Evolutionary conservation across 2,329 filamentous ascomycete species (phyloP), one percentile per base, ranked within the genome.

Genomic region (Botrytis fabae): DNA sequence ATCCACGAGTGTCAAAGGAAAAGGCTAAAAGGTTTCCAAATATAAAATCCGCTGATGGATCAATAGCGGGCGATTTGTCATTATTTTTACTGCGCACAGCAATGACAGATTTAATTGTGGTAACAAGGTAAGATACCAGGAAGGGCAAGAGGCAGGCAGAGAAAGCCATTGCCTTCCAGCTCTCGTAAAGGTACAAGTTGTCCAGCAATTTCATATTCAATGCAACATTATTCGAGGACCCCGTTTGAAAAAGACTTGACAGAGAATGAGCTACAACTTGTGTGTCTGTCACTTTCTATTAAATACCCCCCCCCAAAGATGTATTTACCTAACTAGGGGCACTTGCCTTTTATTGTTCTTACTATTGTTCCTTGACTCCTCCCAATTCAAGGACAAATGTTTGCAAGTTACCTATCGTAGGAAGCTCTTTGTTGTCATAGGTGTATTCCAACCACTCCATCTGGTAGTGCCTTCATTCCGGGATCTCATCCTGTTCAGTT

Each of bases 11-110:
- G 44, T 78, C 68, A 16, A 74, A 72, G 9, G 72, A 74, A 46
- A 78, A 78, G 4, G 71, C 25, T 18, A 76, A 32, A 8, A 78
- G 44, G 38, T 78, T 77, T 7, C 75, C 77, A 20, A 78, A 63
- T 9, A 73, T 61, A 20, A 77, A 77, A 22, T 76, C 57, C 1
- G 69, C 44, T 14, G 77, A 78, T 1, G 76, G 76, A 14, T 73
- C 65, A n/a, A 75, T 74, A 3, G 77, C 75, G 7, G 75, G 75
- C 18, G 54, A 46, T 69, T 73, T 76, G 16, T 38, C 48, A 38
- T 71, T 46, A 14, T 70, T 48, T 59, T 65, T 73, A n/a, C 62
- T 48, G 32, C 20, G n/a, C 22, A 76, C 46, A 16, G 68, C 28
- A 22, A 71, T 35, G 22, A 12, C 59, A 10, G 74, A 76, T 38